These are phyloP conservation scores for Petrea volubilis DNA, from an alignment of 257 asterid species.

Conservation along the genomic window DNA sequence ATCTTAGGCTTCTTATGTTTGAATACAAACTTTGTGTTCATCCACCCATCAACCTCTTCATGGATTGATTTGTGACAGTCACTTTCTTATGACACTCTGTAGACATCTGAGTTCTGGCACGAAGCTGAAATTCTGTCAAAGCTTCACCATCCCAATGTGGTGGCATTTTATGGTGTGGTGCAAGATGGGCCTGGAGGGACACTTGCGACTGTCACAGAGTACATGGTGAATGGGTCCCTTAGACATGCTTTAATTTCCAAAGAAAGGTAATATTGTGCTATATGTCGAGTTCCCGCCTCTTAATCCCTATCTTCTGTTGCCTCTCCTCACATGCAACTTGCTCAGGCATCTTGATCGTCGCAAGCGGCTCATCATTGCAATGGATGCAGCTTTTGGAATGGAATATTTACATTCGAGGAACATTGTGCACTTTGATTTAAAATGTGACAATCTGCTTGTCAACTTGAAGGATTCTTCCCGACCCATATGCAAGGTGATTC, in stretches of 20 bases:
- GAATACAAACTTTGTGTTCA: not conserved
- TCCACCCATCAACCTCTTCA: conserved; percentile 9
- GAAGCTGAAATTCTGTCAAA: conserved; percentile 91
- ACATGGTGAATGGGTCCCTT: conserved; percentile 93
- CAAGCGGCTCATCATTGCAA: conserved; percentile 86
- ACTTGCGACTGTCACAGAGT: conserved; percentile 90
- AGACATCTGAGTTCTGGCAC: conserved; percentile 89
- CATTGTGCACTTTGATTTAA: conserved; percentile 91
- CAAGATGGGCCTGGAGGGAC: conserved; percentile 98
- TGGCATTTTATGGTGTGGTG: conserved; percentile 96
- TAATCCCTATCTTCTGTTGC: not conserved
- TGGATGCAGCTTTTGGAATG: conserved; percentile 99
- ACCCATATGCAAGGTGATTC: conserved; percentile 88
- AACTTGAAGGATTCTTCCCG: conserved; percentile 92
- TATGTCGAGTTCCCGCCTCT: not conserved
- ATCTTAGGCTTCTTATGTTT: not conserved
- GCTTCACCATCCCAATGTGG: conserved; percentile 97
- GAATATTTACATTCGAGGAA: conserved; percentile 93
- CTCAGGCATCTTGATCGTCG: conserved; percentile 93
- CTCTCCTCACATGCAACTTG: conserved; percentile 20
- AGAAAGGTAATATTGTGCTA: conserved; percentile 58
- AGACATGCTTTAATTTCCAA: conserved; percentile 76
- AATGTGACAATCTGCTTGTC: conserved; percentile 94
- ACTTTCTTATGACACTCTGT: conserved; percentile 25
- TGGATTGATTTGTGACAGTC: conserved; percentile 14